These are phyloP conservation scores for Rhodotorula sp. DNA, from an alignment of 1,284 basidiomycete genomes.

Conservation along the genomic window DNA sequence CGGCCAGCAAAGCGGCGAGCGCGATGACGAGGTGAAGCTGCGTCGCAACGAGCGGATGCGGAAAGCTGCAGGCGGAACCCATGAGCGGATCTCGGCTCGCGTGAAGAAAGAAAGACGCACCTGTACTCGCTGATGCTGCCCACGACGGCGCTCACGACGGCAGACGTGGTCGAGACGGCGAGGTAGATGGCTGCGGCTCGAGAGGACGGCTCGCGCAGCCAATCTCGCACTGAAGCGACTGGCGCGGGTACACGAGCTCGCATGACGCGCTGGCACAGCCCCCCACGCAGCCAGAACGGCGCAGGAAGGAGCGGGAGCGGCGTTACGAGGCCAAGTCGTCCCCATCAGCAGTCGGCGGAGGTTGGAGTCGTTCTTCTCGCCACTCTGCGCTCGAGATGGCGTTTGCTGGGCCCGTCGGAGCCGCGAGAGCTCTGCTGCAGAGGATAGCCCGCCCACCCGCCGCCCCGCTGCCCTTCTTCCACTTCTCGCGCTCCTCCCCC, in stretches of 20 bases:
- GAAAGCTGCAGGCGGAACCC: not conserved
- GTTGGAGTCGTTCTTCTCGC: not conserved
- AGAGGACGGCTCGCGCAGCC: not conserved
- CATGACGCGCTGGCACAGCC: too few relatives aligned
- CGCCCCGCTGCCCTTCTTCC: slow-evolving; percentile 9
- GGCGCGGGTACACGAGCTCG: not conserved
- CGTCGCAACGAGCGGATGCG: slow-evolving; percentile 6
- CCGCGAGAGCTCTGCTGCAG: not conserved
- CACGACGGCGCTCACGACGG: not conserved
- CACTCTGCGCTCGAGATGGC: not conserved
- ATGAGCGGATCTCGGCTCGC: not conserved
- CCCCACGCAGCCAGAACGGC: too few relatives aligned
- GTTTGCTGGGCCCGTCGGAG: not conserved
- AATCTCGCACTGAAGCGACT: not conserved
- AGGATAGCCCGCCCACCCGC: not conserved
- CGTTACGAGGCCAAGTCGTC: not conserved
- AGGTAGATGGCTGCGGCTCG: not conserved
- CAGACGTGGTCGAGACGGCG: not conserved
- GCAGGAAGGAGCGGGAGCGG: not conserved
- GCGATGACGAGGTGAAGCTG: slow-evolving; percentile 7
- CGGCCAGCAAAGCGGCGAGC: not conserved
- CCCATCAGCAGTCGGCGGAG: not conserved
- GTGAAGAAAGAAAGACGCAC: not conserved
- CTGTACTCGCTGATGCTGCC: slow-evolving; percentile 11
- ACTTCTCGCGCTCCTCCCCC: not conserved